A percentile compares a stretch with the other conserved stretches of the same genome.
These are phyloP conservation scores for Colletotrichum brevisporum DNA, from an alignment of 2,329 filamentous ascomycete genomes.

Conservation along the genomic window DNA sequence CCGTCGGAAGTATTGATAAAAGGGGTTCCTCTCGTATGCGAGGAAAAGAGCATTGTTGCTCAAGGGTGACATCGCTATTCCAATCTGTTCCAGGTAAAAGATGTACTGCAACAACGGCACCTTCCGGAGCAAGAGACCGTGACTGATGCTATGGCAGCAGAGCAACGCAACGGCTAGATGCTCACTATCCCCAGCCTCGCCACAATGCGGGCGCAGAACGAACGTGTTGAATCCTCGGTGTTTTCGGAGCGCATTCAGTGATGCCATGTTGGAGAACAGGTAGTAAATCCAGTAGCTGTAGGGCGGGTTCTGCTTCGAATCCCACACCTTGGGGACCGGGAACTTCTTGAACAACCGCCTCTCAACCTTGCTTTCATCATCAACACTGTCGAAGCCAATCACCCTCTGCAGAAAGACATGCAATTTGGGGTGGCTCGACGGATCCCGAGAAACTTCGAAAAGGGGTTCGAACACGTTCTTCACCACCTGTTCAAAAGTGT, in stretches of 20 bases:
- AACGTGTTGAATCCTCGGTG: slow-evolving; percentile 97
- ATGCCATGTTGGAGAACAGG: slow-evolving; percentile 92
- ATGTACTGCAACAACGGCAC: slow-evolving; percentile 96
- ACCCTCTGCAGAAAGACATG: slow-evolving; percentile 96
- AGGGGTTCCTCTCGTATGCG: slow-evolving; percentile 96
- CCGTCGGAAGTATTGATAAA: slow-evolving; percentile 93
- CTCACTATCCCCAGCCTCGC: slow-evolving; percentile 96
- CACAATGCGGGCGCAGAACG: slow-evolving; percentile 91
- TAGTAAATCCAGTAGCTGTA: slow-evolving; percentile 99
- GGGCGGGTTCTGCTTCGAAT: slow-evolving; percentile 93
- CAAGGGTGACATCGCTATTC: slow-evolving; percentile 98
- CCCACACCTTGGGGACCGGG: slow-evolving; percentile 89
- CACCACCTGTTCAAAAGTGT: slow-evolving; percentile 90
- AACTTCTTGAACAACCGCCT: slow-evolving; percentile 96
- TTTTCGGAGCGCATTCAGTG: slow-evolving; percentile 92
- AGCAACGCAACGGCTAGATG: slow-evolving; percentile 92
- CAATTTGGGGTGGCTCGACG: slow-evolving; percentile 88
- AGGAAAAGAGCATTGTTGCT: slow-evolving; percentile 98
- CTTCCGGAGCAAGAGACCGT: slow-evolving; percentile 92
- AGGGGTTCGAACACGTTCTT: slow-evolving; percentile 93
- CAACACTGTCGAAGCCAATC: slow-evolving; percentile 96
- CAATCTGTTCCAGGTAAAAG: slow-evolving; percentile 98
- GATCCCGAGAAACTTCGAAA: slow-evolving; percentile 93
- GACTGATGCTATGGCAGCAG: slow-evolving; percentile 97
- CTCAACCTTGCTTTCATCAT: slow-evolving; percentile 98